Evolutionary conservation across 257 asterid species (phyloP), one percentile per base, ranked within the genome.

Genomic region (Plectranthus barbatus): DNA sequence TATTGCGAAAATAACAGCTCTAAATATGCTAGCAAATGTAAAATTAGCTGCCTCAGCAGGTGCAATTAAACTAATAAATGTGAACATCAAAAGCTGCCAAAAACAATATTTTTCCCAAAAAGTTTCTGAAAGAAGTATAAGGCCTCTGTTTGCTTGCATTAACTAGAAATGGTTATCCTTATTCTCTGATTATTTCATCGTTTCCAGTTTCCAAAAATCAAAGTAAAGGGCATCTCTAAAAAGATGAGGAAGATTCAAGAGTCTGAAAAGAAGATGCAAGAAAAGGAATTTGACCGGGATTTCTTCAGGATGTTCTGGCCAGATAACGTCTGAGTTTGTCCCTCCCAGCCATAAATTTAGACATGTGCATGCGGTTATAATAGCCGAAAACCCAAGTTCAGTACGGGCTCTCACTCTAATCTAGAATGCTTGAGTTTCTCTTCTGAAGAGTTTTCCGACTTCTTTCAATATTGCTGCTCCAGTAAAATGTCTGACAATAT

Each of bases 281-380:
- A 91, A 86, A 74, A 56, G 68, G 96, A 88, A 76, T 84, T 88
- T 29, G 98, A 88, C 47, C 81, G 81, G 64, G 83, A 73, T 18
- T 84, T 84, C 60, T 86, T 78, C 81, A 74, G 95, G 78, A 91
- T 80, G 79, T 91, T 91, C 72, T 91, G 96, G 98, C 96, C 96
- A 13, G 98, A 91, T 60, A 91, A 91, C 15, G 92, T 91, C 66
- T 91, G 83, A 83, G 1, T 18, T n/a, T 36, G 39, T 19, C 68
- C 45, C 33, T 61, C 42, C 0, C 7, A 19, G 26, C 23, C 37
- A 17, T 53, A 5, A 23, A 18, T 7, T 14, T 21, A 18, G 53
- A 13, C 70, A 67, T 62, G 69, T 46, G 26, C 61, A 64, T 71
- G 40, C 24, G 37, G 57, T 52, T 33, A 11, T 42, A 42, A 12